Evolutionary conservation across 2,329 filamentous ascomycete species (phyloP).

Genomic region (Pestalotiopsis sp.): DNA sequence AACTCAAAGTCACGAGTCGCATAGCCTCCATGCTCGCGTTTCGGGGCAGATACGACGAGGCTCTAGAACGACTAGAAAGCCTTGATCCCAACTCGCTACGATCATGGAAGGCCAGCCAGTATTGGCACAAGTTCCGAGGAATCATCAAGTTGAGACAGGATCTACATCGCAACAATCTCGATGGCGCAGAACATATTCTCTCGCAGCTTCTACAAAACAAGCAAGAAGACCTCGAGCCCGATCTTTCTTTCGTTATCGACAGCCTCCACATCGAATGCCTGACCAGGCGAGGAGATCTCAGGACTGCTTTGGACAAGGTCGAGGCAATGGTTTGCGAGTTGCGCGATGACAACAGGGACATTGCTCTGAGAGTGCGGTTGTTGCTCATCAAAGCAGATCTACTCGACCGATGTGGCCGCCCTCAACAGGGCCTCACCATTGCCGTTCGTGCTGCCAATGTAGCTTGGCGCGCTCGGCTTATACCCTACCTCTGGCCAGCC

Average conservation of each 20-base stretch:
- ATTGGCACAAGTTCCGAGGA: slow-evolving; percentile 68
- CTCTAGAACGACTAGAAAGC: slow-evolving; percentile 60
- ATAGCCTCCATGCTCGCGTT: slow-evolving; percentile 69
- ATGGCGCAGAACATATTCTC: slow-evolving; percentile 54
- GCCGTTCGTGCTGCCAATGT: slow-evolving; percentile 75
- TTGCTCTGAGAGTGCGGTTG: slow-evolving; percentile 71
- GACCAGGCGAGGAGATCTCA: slow-evolving; percentile 48
- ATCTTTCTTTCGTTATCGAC: slow-evolving; percentile 54
- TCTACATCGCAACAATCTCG: slow-evolving; percentile 57
- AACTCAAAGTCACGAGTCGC: slow-evolving; percentile 73
- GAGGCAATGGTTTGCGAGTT: slow-evolving; percentile 45
- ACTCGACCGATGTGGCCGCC: slow-evolving; percentile 67
- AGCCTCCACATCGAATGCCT: slow-evolving; percentile 56
- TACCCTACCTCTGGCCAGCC: slow-evolving; percentile 74
- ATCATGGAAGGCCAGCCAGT: slow-evolving; percentile 78
- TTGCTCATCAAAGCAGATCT: slow-evolving; percentile 75
- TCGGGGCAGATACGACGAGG: slow-evolving; percentile 72
- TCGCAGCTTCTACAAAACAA: slow-evolving; percentile 55
- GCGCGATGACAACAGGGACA: slow-evolving; percentile 49
- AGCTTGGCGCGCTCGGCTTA: slow-evolving; percentile 69
- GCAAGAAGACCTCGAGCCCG: slow-evolving; percentile 53
- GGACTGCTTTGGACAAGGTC: slow-evolving; percentile 50
- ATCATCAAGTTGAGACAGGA: slow-evolving; percentile 68
- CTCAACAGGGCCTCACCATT: slow-evolving; percentile 77
- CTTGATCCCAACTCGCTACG: slow-evolving; percentile 65